Conservation (phyloP, 441 rosid species). For the Arabidopsis hybrid region DNA sequence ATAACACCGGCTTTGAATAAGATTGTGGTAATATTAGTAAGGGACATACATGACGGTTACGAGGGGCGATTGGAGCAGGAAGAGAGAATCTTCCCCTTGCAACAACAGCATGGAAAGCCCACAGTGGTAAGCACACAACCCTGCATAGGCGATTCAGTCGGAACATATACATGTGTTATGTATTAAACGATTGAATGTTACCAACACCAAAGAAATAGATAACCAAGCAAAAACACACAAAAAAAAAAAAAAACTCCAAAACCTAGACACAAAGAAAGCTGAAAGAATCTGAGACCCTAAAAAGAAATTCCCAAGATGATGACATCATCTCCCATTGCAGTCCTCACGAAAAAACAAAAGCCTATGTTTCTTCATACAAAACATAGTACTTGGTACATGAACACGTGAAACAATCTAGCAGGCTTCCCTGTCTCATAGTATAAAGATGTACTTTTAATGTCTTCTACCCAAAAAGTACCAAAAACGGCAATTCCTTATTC, state of each 20-base stretch:
- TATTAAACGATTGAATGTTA: background rate
- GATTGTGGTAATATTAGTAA: slow-evolving; percentile 7
- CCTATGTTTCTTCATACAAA: slow-evolving; percentile 3
- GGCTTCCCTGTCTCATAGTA: slow-evolving; percentile 10
- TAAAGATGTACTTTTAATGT: slow-evolving; percentile 13
- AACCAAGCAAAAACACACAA: slow-evolving; percentile 3
- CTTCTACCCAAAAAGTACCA: background rate
- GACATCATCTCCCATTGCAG: slow-evolving; percentile 19
- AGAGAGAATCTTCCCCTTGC: slow-evolving; percentile 96
- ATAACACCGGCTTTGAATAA: background rate
- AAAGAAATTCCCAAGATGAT: background rate
- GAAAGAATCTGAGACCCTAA: slow-evolving; percentile 24
- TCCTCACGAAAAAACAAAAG: background rate
- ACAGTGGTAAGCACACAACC: slow-evolving; percentile 81
- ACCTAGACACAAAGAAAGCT: slow-evolving; percentile 28
- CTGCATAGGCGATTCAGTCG: slow-evolving; percentile 51
- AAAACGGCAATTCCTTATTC: background rate
- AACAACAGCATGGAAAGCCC: slow-evolving; percentile 93
- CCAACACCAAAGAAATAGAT: slow-evolving; percentile 10
- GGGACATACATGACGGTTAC: slow-evolving; percentile 79
- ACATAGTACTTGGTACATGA: slow-evolving; percentile 21
- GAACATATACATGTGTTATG: background rate
- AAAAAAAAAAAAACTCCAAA: background rate
- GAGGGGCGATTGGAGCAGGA: slow-evolving; percentile 96
- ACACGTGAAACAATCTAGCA: slow-evolving; percentile 32